Percentiles rank a stretch among this genome's conserved stretches.
These are phyloP conservation scores for Parastagonospora avenae DNA, from an alignment of 2,329 filamentous ascomycete genomes.

Conservation along the genomic window DNA sequence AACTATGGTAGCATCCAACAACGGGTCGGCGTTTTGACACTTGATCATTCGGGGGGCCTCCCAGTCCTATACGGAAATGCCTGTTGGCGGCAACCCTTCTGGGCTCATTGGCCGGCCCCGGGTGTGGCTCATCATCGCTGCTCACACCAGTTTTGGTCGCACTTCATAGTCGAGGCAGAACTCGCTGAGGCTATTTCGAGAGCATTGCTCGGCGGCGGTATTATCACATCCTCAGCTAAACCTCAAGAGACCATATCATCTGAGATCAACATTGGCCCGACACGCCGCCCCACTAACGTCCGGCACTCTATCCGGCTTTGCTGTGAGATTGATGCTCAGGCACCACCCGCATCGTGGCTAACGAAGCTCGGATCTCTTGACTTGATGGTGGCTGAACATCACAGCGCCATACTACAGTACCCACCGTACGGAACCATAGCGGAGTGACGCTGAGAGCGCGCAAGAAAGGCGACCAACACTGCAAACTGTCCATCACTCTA, in stretches of 20 bases:
- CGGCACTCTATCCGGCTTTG: conserved; percentile 14
- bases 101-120: no score
- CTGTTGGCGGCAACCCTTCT: no score
- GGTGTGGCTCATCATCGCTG: no score
- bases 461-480: neutral
- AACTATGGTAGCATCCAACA: no score
- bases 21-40: no score
- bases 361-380: conserved; percentile 8
- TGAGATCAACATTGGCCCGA: conserved; percentile 7
- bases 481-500: neutral
- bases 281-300: conserved; percentile 14
- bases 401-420: neutral
- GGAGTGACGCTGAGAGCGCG: no score
- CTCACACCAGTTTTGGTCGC: no score
- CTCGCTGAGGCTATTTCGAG: conserved; percentile 7
- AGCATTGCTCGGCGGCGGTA: conserved; percentile 4
- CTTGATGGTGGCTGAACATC: conserved; percentile 11
- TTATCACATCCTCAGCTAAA: neutral
- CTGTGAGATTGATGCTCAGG: conserved; percentile 11
- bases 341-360: conserved; percentile 6
- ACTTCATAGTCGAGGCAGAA: conserved; percentile 1
- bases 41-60: no score
- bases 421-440: neutral
- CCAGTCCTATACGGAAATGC: no score
- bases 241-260: neutral